A percentile compares a stretch with the other conserved stretches of the same genome.
Evolutionary conservation across 2,329 filamentous ascomycete species (phyloP).

Genomic region (Botryotinia narcissicola): DNA sequence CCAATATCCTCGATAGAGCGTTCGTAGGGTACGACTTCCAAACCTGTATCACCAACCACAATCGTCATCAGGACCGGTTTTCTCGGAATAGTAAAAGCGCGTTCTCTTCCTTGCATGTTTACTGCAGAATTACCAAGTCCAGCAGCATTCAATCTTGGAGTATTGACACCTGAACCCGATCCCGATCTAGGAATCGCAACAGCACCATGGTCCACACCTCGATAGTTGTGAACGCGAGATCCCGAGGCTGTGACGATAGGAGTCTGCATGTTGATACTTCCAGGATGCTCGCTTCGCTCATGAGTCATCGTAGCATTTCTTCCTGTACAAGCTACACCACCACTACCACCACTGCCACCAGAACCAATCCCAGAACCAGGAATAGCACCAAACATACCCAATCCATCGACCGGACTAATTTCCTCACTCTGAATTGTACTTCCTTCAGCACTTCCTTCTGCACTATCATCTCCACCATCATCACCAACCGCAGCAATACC

Average conservation of each 20-base stretch:
- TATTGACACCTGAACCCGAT: neutral
- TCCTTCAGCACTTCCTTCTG: neutral
- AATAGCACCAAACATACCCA: neutral
- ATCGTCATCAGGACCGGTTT: neutral
- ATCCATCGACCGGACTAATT: neutral
- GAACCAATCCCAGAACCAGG: neutral
- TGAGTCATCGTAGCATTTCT: neutral
- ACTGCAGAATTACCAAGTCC: neutral
- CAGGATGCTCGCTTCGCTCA: neutral
- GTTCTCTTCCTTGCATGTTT: neutral
- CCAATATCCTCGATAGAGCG: rapidly evolving
- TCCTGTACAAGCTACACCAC: too few relatives aligned
- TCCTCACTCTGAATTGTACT: neutral
- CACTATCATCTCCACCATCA: neutral
- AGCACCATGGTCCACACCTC: neutral
- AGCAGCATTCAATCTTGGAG: neutral
- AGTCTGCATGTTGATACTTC: neutral
- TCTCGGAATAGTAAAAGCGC: neutral
- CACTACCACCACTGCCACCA: neutral
- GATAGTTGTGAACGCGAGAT: neutral
- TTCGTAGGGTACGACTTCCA: neutral
- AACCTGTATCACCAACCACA: neutral
- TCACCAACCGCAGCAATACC: too few relatives aligned
- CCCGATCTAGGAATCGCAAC: neutral
- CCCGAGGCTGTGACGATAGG: neutral